phyloP scores from a whole-genome alignment of 1,284 basidiomycete genomes.

The Blastosporella zonata region DNA sequence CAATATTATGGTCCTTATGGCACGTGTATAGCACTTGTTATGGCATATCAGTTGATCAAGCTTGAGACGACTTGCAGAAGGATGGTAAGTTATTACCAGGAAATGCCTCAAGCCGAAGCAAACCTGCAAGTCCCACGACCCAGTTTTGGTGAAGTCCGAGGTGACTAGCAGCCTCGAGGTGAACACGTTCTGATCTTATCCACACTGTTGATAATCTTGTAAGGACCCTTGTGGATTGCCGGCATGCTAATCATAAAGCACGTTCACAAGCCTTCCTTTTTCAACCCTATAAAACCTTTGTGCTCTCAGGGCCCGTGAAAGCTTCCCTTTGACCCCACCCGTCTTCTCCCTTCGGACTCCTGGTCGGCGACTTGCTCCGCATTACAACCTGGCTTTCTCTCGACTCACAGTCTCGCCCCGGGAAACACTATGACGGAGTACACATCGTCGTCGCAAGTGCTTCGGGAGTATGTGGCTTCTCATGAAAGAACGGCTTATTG shows the following conservation, averaged over 20 bases:
- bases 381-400: conserved; percentile 12
- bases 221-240: conserved; percentile 28
- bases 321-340: conserved; percentile 15
- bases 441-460: conserved; percentile 53
- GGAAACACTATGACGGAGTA: conserved; percentile 59
- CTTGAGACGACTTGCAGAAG: too few relatives aligned
- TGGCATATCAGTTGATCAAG: too few relatives aligned
- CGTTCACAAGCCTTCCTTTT: conserved; percentile 22
- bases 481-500: conserved; percentile 60
- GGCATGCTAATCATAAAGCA: conserved; percentile 31
- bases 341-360: conserved; percentile 13
- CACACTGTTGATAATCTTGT: conserved; percentile 33
- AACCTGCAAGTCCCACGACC: conserved; percentile 16
- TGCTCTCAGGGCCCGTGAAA: conserved; percentile 19
- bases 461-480: conserved; percentile 52
- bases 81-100: background rate
- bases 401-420: conserved; percentile 3
- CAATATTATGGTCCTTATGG: too few relatives aligned
- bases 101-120: background rate
- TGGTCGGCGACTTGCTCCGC: background rate
- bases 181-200: conserved; percentile 45
- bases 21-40: too few relatives aligned
- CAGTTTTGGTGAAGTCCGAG: conserved; percentile 18
- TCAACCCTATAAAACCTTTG: conserved; percentile 31
- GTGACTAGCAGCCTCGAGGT: conserved; percentile 34